Conservation (phyloP, 352 stramenopile genomes). For the Blastocystis sp. region DNA sequence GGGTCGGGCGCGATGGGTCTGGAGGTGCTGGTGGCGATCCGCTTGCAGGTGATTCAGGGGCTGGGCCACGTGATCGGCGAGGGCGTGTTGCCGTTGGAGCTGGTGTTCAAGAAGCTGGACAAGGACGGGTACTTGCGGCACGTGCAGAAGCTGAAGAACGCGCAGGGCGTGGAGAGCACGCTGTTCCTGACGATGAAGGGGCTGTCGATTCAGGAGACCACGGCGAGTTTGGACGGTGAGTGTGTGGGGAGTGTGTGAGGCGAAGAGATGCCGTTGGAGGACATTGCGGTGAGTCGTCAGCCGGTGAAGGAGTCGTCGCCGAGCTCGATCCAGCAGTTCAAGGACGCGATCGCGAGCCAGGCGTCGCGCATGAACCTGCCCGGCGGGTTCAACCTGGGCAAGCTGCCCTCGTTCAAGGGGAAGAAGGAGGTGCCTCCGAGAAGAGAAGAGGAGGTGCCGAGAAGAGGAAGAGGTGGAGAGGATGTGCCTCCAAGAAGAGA, state of each 20-base stretch:
- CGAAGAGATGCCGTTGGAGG: constrained; percentile 30
- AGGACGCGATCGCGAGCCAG: not conserved
- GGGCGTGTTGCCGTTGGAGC: constrained; percentile 51
- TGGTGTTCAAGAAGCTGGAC: constrained; percentile 37
- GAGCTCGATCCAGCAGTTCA: not conserved
- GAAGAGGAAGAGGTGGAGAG: not conserved
- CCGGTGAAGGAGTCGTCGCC: not conserved
- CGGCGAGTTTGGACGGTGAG: not conserved
- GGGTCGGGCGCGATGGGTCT: constrained; percentile 34
- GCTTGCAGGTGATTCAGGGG: constrained; percentile 43
- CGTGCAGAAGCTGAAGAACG: constrained; percentile 41
- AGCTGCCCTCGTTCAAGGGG: too few species aligned
- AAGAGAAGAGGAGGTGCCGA: not conserved
- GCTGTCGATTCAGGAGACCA: not conserved
- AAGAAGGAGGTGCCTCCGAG: not conserved
- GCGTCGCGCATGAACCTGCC: not conserved
- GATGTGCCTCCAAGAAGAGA: too few species aligned
- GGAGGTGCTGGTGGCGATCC: constrained; percentile 27
- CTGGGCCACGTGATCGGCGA: constrained; percentile 1
- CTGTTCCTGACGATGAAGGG: constrained; percentile 57
- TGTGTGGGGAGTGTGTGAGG: not conserved
- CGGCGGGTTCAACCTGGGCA: not conserved
- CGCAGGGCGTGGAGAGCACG: not conserved
- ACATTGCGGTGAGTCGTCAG: constrained; percentile 57
- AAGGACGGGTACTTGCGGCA: constrained; percentile 29